phyloP scores from a whole-genome alignment of 148 eudicot genomes.

The Euryodendron excelsum region DNA sequence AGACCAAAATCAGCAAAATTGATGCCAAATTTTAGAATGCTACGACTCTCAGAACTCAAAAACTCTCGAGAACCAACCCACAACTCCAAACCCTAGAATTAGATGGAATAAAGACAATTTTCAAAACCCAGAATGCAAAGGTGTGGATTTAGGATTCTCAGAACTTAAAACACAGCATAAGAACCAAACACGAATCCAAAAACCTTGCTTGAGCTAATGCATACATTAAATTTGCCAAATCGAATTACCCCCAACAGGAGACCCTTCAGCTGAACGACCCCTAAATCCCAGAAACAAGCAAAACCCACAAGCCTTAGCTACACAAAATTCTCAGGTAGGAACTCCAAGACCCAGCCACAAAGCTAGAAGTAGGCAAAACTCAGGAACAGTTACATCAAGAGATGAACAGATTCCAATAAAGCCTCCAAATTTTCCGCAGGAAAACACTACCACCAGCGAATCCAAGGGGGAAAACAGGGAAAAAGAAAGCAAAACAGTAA shows the following conservation, averaged over 20 bases:
- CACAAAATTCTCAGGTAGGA: background rate
- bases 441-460: conserved; percentile 16
- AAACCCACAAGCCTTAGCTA: conserved; percentile 3
- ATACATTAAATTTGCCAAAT: background rate
- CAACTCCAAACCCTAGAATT: background rate
- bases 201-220: background rate
- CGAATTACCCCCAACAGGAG: background rate
- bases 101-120: background rate
- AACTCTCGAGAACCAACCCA: background rate
- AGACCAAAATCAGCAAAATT: background rate
- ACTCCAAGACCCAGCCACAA: background rate
- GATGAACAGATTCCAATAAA: conserved; percentile 23
- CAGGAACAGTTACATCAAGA: conserved; percentile 7
- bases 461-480: conserved; percentile 18
- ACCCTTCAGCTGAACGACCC: background rate
- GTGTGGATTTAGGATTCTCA: background rate
- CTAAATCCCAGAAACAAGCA: conserved; percentile 15
- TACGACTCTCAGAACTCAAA: background rate
- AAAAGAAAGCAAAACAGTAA: conserved; percentile 18
- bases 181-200: background rate
- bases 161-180: background rate
- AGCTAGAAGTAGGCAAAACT: background rate
- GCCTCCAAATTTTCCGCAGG: conserved; percentile 22
- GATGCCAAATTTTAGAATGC: background rate
- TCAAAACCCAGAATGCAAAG: background rate